A percentile compares a stretch with the other conserved stretches of the same genome.
phyloP scores from a whole-genome alignment of 805 yeast genomes.

The Tetrapisispora arboricola region DNA sequence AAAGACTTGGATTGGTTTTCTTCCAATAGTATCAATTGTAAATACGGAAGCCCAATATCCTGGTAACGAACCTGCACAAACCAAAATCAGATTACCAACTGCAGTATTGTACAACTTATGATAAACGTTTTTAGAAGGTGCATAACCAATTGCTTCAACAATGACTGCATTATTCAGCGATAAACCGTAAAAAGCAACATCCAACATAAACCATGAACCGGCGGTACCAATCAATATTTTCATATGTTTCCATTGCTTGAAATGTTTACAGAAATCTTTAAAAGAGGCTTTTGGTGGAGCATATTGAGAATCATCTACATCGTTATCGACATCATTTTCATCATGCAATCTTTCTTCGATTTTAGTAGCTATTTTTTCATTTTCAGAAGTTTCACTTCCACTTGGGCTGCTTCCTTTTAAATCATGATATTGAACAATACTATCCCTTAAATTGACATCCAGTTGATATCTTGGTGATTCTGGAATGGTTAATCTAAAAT shows the following conservation, averaged over 20 bases:
- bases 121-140: conserved; percentile 62
- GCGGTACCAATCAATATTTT: conserved; percentile 82
- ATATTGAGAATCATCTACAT: background rate
- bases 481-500: conserved; percentile 88
- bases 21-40: conserved; percentile 69
- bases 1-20: conserved; percentile 70
- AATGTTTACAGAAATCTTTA: conserved; percentile 61
- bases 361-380: background rate
- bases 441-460: conserved; percentile 45
- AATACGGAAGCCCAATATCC: conserved; percentile 86
- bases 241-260: conserved; percentile 78
- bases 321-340: background rate
- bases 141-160: conserved; percentile 75
- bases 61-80: conserved; percentile 92
- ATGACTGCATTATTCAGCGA: conserved; percentile 74
- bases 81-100: conserved; percentile 85
- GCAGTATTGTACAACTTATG: conserved; percentile 60
- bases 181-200: conserved; percentile 85
- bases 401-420: background rate
- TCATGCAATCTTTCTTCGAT: conserved; percentile 1
- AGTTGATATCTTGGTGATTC: conserved; percentile 89
- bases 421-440: conserved; percentile 1
- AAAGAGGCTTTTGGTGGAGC: conserved; percentile 73
- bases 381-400: conserved; percentile 1
- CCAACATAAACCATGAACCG: conserved; percentile 83